Conservation (phyloP, 1,284 basidiomycete genomes). For the Veloboletus limbatus region DNA sequence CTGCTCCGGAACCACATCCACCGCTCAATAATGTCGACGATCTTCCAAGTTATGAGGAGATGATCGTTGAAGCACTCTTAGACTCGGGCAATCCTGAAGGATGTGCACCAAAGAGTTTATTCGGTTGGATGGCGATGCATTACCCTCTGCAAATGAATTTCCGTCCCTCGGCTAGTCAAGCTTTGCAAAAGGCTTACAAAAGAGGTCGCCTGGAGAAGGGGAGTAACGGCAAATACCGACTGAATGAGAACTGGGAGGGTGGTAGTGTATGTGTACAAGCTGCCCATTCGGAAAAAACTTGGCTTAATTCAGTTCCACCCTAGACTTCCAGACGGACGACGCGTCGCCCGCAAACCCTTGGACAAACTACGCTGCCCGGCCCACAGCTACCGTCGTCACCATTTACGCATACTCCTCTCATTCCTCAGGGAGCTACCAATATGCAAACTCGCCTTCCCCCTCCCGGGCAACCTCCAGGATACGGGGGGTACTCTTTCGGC, state of each 20-base stretch:
- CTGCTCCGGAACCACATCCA: slow-evolving; percentile 20
- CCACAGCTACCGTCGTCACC: slow-evolving; percentile 45
- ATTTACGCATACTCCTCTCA: slow-evolving; percentile 57
- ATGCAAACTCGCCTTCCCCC: slow-evolving; percentile 35
- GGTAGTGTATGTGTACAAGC: slow-evolving; percentile 55
- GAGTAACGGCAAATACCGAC: slow-evolving; percentile 62
- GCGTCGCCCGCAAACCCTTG: slow-evolving; percentile 62
- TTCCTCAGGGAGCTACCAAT: slow-evolving; percentile 29
- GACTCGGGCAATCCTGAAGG: slow-evolving; percentile 67
- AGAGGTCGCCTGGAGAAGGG: slow-evolving; percentile 73
- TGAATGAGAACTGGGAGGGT: slow-evolving; percentile 76
- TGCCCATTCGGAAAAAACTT: neutral
- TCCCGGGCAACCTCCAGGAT: slow-evolving; percentile 31
- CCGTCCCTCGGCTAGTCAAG: slow-evolving; percentile 78
- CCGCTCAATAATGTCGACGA: slow-evolving; percentile 46
- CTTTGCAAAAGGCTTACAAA: slow-evolving; percentile 77
- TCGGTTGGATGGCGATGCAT: slow-evolving; percentile 72
- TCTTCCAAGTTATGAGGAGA: slow-evolving; percentile 80
- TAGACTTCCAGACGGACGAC: slow-evolving; percentile 67
- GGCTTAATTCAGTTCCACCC: slow-evolving; percentile 8
- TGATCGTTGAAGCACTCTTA: slow-evolving; percentile 75
- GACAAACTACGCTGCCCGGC: slow-evolving; percentile 37
- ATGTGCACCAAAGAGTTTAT: slow-evolving; percentile 73
- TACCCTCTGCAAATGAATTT: slow-evolving; percentile 86
- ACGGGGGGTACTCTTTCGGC: slow-evolving; percentile 26